These are phyloP conservation scores for Rossbeevera mucosa DNA, from an alignment of 768 basidiomycete genomes.

Conservation along the genomic window DNA sequence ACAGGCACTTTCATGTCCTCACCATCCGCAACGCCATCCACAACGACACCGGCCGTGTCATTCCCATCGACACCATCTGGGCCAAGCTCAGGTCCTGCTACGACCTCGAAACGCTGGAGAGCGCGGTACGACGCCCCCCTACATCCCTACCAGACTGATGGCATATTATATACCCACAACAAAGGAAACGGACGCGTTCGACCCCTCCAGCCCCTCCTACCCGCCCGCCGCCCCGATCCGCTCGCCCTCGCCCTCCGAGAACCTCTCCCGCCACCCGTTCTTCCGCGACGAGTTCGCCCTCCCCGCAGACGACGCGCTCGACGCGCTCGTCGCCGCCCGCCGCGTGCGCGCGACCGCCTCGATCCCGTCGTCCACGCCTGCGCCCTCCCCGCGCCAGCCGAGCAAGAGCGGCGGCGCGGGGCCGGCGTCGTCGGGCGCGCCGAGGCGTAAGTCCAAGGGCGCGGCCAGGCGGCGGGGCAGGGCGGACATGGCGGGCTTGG, in stretches of 20 bases:
- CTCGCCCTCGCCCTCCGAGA: conserved; percentile 66
- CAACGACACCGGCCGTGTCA: conserved; percentile 60
- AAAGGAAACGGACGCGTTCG: conserved; percentile 46
- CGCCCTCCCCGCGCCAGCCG: conserved; percentile 46
- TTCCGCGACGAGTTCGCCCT: conserved; percentile 66
- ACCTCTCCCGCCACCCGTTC: conserved; percentile 64
- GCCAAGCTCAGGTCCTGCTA: conserved; percentile 67
- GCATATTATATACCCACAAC: no score
- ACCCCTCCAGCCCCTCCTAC: conserved; percentile 35
- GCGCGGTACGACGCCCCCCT: conserved; percentile 37
- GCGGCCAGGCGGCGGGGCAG: conserved; percentile 44
- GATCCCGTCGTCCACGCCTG: conserved; percentile 47
- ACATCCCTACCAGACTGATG: neutral
- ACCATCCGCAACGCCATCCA: conserved; percentile 67
- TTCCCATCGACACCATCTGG: conserved; percentile 68
- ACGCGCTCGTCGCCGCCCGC: conserved; percentile 55
- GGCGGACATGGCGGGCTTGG: conserved; percentile 65
- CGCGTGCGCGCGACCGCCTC: conserved; percentile 64
- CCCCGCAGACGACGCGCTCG: conserved; percentile 57
- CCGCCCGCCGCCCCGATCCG: conserved; percentile 42
- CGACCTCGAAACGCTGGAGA: conserved; percentile 69
- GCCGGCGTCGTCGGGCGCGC: neutral
- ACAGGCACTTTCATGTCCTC: conserved; percentile 78
- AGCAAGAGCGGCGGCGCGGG: conserved; percentile 10
- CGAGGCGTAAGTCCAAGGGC: conserved; percentile 34